A percentile compares a stretch with the other conserved stretches of the same genome.
phyloP scores from a whole-genome alignment of 306 rosid genomes.

The Ceratonia siliqua region DNA sequence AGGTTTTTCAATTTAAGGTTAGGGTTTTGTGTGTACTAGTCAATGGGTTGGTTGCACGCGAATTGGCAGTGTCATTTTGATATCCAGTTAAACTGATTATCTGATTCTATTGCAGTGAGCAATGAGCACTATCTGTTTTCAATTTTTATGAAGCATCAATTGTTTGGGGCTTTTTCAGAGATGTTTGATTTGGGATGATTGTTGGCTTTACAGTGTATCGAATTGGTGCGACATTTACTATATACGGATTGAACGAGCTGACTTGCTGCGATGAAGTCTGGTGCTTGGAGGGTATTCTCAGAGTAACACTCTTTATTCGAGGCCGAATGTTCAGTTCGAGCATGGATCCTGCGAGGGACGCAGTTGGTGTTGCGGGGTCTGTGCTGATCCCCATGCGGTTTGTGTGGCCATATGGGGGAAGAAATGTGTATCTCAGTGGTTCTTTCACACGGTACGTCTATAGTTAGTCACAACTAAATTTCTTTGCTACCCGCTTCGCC shows the following conservation, averaged over 20 bases:
- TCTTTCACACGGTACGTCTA: slow-evolving; percentile 73
- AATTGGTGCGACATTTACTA: slow-evolving; percentile 49
- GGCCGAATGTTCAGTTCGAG: slow-evolving; percentile 58
- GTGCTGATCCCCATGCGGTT: slow-evolving; percentile 82
- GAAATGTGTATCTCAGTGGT: slow-evolving; percentile 78
- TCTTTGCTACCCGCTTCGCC: neutral
- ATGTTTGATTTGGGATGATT: slow-evolving; percentile 27
- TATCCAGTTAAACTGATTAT: slow-evolving; percentile 23
- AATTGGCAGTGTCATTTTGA: slow-evolving; percentile 33
- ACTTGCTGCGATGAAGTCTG: slow-evolving; percentile 40
- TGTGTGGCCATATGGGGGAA: slow-evolving; percentile 96
- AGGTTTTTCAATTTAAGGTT: slow-evolving; percentile 46
- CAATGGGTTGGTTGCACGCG: slow-evolving; percentile 37
- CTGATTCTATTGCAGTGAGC: slow-evolving; percentile 12
- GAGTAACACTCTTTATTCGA: slow-evolving; percentile 33
- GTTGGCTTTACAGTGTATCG: slow-evolving; percentile 35
- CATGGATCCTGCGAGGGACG: slow-evolving; percentile 69
- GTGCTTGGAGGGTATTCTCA: slow-evolving; percentile 43
- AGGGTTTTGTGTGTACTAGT: slow-evolving; percentile 55
- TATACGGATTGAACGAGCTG: slow-evolving; percentile 41
- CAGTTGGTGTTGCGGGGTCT: slow-evolving; percentile 59
- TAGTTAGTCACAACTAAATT: neutral
- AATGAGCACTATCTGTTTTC: slow-evolving; percentile 29
- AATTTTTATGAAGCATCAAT: slow-evolving; percentile 17
- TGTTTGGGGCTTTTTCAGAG: neutral